Evolutionary conservation across 2,329 filamentous ascomycete species (phyloP).

Genomic region (Cladophialophora yegresii): DNA sequence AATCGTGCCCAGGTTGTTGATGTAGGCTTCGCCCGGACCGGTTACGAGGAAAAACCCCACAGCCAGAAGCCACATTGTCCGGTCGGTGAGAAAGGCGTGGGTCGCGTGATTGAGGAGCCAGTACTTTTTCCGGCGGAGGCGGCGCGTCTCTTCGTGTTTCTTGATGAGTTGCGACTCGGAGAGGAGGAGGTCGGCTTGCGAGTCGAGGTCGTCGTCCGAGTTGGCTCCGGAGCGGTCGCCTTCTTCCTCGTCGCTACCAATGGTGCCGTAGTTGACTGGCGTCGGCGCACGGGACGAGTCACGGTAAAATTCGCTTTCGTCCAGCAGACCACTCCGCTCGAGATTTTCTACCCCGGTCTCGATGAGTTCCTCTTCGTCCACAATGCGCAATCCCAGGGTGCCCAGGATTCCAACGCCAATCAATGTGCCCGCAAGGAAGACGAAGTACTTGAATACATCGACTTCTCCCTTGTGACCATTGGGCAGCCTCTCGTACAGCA

Average conservation of each 20-base stretch:
- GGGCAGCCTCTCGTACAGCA: constrained; percentile 69
- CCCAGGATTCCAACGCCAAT: constrained; percentile 71
- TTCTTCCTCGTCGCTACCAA: constrained; percentile 36
- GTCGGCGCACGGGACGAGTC: constrained; percentile 47
- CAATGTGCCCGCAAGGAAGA: constrained; percentile 77
- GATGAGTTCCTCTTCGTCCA: constrained; percentile 84
- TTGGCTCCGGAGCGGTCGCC: constrained; percentile 9
- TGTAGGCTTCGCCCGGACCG: constrained; percentile 94
- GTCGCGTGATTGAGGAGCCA: constrained; percentile 93
- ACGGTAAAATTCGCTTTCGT: constrained; percentile 72
- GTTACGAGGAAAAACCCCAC: constrained; percentile 89
- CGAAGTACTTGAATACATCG: constrained; percentile 81
- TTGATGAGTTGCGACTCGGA: constrained; percentile 44
- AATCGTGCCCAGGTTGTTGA: constrained; percentile 94
- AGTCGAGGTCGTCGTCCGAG: constrained; percentile 44
- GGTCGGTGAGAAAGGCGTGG: constrained; percentile 76
- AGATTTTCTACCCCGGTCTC: constrained; percentile 87
- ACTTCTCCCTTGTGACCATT: constrained; percentile 65
- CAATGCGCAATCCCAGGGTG: constrained; percentile 70
- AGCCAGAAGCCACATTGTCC: constrained; percentile 94
- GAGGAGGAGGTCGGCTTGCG: constrained; percentile 50
- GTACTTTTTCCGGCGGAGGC: constrained; percentile 72
- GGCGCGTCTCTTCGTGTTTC: constrained; percentile 54
- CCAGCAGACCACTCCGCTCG: constrained; percentile 81
- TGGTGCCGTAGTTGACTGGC: constrained; percentile 60